Conservation (phyloP, 2,329 filamentous ascomycete genomes). For the Fusarium abutilonis region DNA sequence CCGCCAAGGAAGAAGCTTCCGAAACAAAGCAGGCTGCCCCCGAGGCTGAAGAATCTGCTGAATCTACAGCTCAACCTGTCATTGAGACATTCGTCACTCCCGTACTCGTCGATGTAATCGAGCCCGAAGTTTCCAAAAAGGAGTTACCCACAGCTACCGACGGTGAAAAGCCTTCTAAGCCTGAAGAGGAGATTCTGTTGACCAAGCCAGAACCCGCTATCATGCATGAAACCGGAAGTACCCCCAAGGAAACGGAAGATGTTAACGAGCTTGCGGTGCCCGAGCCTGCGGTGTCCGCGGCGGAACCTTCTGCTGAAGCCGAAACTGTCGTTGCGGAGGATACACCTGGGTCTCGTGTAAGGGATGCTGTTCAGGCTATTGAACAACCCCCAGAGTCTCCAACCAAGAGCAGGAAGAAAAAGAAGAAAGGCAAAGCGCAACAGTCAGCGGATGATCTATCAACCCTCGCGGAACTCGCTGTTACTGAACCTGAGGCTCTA, state of each 20-base stretch:
- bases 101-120: background rate
- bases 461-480: background rate
- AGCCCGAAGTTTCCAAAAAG: conserved; percentile 4
- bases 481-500: conserved; percentile 6
- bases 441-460: conserved; percentile 19
- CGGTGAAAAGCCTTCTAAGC: conserved; percentile 7
- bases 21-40: background rate
- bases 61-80: background rate
- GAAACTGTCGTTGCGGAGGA: conserved; percentile 11
- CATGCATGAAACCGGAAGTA: conserved; percentile 5
- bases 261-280: conserved; percentile 10
- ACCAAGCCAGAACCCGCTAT: background rate
- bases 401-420: conserved; percentile 42
- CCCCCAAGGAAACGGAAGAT: background rate
- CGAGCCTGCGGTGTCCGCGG: conserved; percentile 7
- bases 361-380: background rate
- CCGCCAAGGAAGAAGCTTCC: conserved; percentile 1
- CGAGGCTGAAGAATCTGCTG: conserved; percentile 2
- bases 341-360: conserved; percentile 18
- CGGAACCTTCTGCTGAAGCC: conserved; percentile 7
- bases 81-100: background rate
- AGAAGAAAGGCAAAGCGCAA: conserved; percentile 40
- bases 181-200: background rate
- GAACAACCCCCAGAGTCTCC: conserved; percentile 16
- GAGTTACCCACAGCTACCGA: background rate